A percentile compares a stretch with the other conserved stretches of the same genome.
Conservation (phyloP, 2,329 filamentous ascomycete species). For the Cytospora piceae region DNA sequence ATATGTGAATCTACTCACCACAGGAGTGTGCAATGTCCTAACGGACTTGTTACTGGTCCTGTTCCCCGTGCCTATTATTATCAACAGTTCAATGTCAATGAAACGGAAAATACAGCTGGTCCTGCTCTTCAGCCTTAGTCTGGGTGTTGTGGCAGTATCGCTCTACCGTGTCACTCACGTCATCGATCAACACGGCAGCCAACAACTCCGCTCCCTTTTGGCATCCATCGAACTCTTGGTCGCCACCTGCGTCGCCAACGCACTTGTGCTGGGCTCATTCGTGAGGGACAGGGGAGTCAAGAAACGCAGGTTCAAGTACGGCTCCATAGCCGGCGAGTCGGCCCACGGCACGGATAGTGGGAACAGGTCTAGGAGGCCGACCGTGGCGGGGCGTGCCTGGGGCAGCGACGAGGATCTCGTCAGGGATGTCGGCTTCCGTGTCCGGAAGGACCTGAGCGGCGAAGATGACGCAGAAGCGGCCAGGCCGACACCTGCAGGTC, state of each 20-base stretch:
- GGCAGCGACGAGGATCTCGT: conserved; percentile 93
- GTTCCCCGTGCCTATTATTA: conserved; percentile 87
- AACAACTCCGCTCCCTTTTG: conserved; percentile 85
- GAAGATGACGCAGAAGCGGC: conserved; percentile 35
- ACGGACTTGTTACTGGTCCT: conserved; percentile 86
- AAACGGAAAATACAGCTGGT: conserved; percentile 81
- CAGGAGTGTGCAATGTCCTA: conserved; percentile 85
- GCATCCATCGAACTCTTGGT: conserved; percentile 91
- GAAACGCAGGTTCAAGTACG: conserved; percentile 79
- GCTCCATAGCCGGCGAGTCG: conserved; percentile 49
- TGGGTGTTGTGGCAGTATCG: conserved; percentile 78
- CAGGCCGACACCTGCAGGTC: conserved; percentile 41
- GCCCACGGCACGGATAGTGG: conserved; percentile 58
- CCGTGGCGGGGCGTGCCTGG: conserved; percentile 66
- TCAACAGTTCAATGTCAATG: conserved; percentile 74
- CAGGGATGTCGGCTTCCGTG: conserved; percentile 73
- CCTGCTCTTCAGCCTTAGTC: conserved; percentile 81
- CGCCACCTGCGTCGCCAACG: conserved; percentile 84
- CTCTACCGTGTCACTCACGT: conserved; percentile 81
- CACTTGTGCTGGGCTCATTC: conserved; percentile 88
- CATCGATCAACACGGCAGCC: conserved; percentile 69
- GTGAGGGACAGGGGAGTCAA: conserved; percentile 88
- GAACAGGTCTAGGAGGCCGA: conserved; percentile 55
- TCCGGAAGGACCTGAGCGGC: conserved; percentile 56
- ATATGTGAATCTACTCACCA: conserved; percentile 83